Percentiles rank a stretch among this genome's conserved stretches.
phyloP scores from a whole-genome alignment of 208 protist genomes.

The Acanthamoeba castellanii region DNA sequence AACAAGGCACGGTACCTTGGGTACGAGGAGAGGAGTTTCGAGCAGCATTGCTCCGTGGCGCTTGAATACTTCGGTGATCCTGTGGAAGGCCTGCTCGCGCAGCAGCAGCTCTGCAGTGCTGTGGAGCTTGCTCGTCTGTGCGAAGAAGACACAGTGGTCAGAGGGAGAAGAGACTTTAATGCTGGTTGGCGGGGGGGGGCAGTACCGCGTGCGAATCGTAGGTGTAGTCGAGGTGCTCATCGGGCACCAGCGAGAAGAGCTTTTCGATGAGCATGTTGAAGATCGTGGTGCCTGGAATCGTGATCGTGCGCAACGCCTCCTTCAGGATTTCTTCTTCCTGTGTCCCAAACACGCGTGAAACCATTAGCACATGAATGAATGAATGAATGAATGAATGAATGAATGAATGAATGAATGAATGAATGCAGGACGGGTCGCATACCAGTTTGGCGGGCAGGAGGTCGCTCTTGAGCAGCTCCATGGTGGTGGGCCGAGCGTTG shows the following conservation, averaged over 20 bases:
- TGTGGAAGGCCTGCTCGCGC: slow-evolving; percentile 65
- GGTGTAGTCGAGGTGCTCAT: slow-evolving; percentile 77
- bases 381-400: too few relatives aligned
- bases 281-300: slow-evolving; percentile 78
- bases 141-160: too few relatives aligned
- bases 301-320: slow-evolving; percentile 80
- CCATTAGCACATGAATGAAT: too few relatives aligned
- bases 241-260: slow-evolving; percentile 74
- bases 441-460: slow-evolving; percentile 80
- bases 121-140: slow-evolving; percentile 47
- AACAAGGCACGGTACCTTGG: slow-evolving; percentile 53
- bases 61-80: slow-evolving; percentile 67
- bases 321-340: slow-evolving; percentile 84
- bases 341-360: background rate
- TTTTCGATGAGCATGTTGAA: slow-evolving; percentile 81
- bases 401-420: too few relatives aligned
- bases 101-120: slow-evolving; percentile 55
- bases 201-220: slow-evolving; percentile 75
- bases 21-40: slow-evolving; percentile 81
- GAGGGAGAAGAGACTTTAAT: background rate
- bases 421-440: too few relatives aligned
- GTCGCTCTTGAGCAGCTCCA: slow-evolving; percentile 78
- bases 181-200: background rate
- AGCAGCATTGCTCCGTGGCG: slow-evolving; percentile 76
- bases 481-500: slow-evolving; percentile 78